phyloP scores from a whole-genome alignment of 2,329 filamentous ascomycete genomes.

The Cladophialophora yegresii region DNA sequence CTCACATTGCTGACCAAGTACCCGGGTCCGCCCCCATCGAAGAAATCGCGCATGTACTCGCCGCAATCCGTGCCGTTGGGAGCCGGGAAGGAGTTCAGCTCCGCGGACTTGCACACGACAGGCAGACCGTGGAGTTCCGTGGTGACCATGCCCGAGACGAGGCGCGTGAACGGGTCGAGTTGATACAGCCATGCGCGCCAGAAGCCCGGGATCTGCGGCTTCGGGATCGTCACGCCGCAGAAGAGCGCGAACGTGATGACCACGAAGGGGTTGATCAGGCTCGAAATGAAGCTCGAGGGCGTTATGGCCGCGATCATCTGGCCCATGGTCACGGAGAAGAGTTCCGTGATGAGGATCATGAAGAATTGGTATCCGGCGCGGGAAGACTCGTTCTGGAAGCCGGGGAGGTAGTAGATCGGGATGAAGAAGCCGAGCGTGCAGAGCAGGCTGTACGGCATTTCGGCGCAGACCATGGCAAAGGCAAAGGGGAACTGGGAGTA shows the following conservation, averaged over 20 bases:
- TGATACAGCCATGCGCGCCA: constrained; percentile 81
- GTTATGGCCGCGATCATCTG: constrained; percentile 77
- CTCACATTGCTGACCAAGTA: constrained; percentile 70
- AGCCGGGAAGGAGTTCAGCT: constrained; percentile 69
- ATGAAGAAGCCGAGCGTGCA: constrained; percentile 81
- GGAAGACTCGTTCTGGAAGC: constrained; percentile 62
- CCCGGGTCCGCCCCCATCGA: constrained; percentile 66
- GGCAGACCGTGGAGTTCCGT: constrained; percentile 69
- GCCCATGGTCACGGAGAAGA: constrained; percentile 79
- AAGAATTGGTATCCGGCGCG: constrained; percentile 85
- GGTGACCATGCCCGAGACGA: constrained; percentile 77
- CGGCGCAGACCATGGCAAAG: constrained; percentile 74
- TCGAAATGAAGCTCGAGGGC: constrained; percentile 74
- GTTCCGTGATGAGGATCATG: constrained; percentile 77
- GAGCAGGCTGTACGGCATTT: constrained; percentile 79
- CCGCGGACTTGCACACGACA: constrained; percentile 62
- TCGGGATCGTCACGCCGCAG: constrained; percentile 82
- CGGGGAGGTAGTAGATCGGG: constrained; percentile 81
- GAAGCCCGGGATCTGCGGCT: constrained; percentile 73
- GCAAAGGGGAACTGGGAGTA: constrained; percentile 81
- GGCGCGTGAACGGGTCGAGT: constrained; percentile 78
- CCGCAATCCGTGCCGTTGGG: constrained; percentile 69
- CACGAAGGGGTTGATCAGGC: constrained; percentile 78
- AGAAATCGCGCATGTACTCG: constrained; percentile 73
- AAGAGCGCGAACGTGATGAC: constrained; percentile 82